phyloP scores from a whole-genome alignment of 495 filamentous ascomycete species.

The Neurospora pannonica region DNA sequence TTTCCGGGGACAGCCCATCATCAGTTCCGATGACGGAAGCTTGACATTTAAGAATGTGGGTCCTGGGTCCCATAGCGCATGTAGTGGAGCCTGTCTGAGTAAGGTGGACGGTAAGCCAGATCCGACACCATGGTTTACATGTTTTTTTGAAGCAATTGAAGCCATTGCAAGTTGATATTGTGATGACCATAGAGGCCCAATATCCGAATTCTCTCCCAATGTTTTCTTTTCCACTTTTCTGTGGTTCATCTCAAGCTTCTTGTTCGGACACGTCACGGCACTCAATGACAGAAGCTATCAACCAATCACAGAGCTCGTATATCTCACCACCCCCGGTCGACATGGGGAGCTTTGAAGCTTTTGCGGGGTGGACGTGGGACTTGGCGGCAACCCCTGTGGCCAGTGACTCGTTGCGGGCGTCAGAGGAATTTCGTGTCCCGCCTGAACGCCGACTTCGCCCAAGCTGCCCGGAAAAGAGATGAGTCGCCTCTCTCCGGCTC shows the following conservation, averaged over 20 bases:
- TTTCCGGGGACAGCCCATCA: not conserved
- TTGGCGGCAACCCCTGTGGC: slow-evolving; percentile 8
- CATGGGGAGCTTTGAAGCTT: not conserved
- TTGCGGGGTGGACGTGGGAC: slow-evolving; percentile 22
- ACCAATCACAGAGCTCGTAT: slow-evolving; percentile 25
- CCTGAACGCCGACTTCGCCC: slow-evolving; percentile 22
- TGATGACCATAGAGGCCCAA: not conserved
- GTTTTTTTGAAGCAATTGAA: not conserved
- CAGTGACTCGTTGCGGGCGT: not conserved
- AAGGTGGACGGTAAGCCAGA: not conserved
- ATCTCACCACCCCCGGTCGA: slow-evolving; percentile 5
- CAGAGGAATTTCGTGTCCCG: slow-evolving; percentile 12
- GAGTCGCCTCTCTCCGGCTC: not conserved
- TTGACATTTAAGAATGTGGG: not conserved
- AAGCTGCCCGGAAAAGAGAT: not conserved
- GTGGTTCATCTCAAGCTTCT: not conserved
- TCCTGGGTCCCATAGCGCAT: not conserved
- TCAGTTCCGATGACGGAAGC: slow-evolving; percentile 8
- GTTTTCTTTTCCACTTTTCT: not conserved
- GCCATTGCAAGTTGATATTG: not conserved
- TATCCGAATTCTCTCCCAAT: not conserved
- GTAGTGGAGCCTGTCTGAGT: not conserved
- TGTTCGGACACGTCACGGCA: not conserved
- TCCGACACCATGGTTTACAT: not conserved
- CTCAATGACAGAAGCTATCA: not conserved